Evolutionary conservation across 495 filamentous ascomycete species (phyloP), one percentile per base, ranked within the genome.

Genomic region (Letharia columbiana): DNA sequence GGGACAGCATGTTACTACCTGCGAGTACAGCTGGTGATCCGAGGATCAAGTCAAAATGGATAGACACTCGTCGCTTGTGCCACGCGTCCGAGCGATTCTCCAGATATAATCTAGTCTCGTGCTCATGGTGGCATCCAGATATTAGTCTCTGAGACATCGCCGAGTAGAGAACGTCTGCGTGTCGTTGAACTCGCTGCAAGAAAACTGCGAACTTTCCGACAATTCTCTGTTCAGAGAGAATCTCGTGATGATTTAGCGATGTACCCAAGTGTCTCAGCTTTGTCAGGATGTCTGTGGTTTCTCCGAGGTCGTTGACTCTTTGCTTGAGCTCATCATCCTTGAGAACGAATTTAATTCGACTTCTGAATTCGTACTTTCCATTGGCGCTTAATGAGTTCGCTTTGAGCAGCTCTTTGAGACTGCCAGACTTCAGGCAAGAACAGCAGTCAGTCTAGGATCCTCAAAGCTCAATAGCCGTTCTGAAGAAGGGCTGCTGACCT

Each of bases 101-200:
- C 3, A 66, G 31, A 40, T 62, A 42, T 2, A 62, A 33, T 35
- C 56, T 60, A 20, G 65, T 40, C 13, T 45, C 54, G 56, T 66
- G 65, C 35, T 41, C 45, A 23, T 20, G 6, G 47, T 66, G 65
- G 47, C 65, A 66, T 17, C 65, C 33, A 6, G 58, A 49, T 18
- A 31, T 23, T 28, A 50, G 39, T 11, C 33, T 62, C 11, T 52
- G 40, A 3, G 31, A 20, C n/a, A 66, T 31, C 0, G 59, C 64
- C 4, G 0, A 23, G 44, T 66, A 44, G 45, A 66, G 17, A 12
- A n/a, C 23, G 28, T 42, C 9, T 17, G 64, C 58, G 8, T 56
- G 47, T n/a, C n/a, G 4, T 49, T 61, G 64, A 17, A 66, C 20
- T 40, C 35, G 31, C 12, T 61, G 56, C 0, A 66, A 31, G 37